These are phyloP conservation scores for Filobasidium uniguttulatum DNA, from an alignment of 1,284 basidiomycete genomes.

Conservation along the genomic window DNA sequence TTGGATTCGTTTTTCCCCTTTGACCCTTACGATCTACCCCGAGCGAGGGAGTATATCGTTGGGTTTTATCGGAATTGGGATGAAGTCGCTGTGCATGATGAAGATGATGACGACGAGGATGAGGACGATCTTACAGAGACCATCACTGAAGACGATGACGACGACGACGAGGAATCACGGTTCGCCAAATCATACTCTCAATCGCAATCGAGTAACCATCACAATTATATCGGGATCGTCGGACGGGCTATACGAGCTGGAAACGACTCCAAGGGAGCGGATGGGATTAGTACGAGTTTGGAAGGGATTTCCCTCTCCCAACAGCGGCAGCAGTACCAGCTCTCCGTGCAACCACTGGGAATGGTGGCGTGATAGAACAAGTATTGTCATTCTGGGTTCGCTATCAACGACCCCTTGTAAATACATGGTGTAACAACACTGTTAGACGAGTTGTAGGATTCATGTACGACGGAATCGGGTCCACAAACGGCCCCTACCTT, in stretches of 20 bases:
- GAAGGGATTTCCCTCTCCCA: constrained; percentile 1
- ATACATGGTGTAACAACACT: too few relatives aligned
- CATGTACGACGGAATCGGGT: too few relatives aligned
- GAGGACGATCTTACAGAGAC: constrained; percentile 24
- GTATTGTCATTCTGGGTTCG: too few relatives aligned
- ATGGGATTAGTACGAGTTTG: constrained; percentile 1
- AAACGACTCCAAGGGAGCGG: neutral
- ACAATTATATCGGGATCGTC: constrained; percentile 1
- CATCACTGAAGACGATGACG: constrained; percentile 43
- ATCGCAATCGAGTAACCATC: too few relatives aligned
- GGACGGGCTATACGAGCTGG: constrained; percentile 1
- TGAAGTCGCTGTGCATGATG: constrained; percentile 37
- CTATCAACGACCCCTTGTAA: too few relatives aligned
- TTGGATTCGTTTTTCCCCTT: constrained; percentile 96
- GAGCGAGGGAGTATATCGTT: constrained; percentile 39
- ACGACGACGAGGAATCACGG: constrained; percentile 46
- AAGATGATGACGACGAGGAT: constrained; percentile 28
- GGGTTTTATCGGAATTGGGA: constrained; percentile 44
- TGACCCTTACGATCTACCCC: constrained; percentile 83
- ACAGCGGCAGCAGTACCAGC: too few relatives aligned
- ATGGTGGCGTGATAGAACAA: neutral
- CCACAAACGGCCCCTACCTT: too few relatives aligned
- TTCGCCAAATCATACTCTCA: neutral
- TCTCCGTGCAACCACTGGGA: neutral
- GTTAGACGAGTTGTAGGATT: too few relatives aligned